Evolutionary conservation across 345 rosid species (phyloP).

Genomic region (Trapa incisa): DNA sequence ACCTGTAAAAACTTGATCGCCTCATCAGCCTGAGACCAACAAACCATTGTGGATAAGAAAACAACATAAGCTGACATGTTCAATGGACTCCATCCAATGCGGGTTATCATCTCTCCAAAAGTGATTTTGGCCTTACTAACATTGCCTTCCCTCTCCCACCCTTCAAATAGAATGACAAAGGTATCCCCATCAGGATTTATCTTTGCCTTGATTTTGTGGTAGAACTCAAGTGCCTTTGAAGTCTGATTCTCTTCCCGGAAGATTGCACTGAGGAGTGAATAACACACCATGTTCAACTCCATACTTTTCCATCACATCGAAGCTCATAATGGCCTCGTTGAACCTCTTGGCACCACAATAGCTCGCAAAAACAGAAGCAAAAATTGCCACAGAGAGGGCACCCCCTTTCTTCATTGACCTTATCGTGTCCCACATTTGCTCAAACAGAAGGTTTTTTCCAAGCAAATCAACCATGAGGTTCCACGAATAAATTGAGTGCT

Average conservation of each 20-base stretch:
- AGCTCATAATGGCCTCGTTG: conserved; percentile 36
- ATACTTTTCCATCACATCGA: conserved; percentile 44
- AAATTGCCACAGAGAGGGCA: conserved; percentile 17
- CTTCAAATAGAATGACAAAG: conserved; percentile 41
- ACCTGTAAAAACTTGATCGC: conserved; percentile 31
- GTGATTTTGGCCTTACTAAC: conserved; percentile 31
- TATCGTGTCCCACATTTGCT: conserved; percentile 50
- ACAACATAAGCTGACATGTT: conserved; percentile 26
- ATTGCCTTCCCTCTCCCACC: conserved; percentile 52
- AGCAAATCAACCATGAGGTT: conserved; percentile 49
- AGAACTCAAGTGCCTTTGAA: conserved; percentile 26
- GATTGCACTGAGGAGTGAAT: conserved; percentile 38
- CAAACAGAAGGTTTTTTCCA: conserved; percentile 35
- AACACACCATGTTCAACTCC: conserved; percentile 30
- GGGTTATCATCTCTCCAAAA: conserved; percentile 35
- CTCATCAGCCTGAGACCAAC: conserved; percentile 18
- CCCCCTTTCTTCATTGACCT: conserved; percentile 39
- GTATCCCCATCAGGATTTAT: conserved; percentile 38
- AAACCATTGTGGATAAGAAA: conserved; percentile 27
- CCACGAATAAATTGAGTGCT: conserved; percentile 31
- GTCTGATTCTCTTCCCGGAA: conserved; percentile 26
- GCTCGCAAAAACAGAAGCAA: conserved; percentile 30
- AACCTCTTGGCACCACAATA: conserved; percentile 26
- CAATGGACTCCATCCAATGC: conserved; percentile 26
- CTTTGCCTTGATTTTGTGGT: conserved; percentile 22